Percentiles rank a stretch among this genome's conserved stretches.
phyloP scores from a whole-genome alignment of 2,329 filamentous ascomycete species.

The Aspergillus phoenicis region DNA sequence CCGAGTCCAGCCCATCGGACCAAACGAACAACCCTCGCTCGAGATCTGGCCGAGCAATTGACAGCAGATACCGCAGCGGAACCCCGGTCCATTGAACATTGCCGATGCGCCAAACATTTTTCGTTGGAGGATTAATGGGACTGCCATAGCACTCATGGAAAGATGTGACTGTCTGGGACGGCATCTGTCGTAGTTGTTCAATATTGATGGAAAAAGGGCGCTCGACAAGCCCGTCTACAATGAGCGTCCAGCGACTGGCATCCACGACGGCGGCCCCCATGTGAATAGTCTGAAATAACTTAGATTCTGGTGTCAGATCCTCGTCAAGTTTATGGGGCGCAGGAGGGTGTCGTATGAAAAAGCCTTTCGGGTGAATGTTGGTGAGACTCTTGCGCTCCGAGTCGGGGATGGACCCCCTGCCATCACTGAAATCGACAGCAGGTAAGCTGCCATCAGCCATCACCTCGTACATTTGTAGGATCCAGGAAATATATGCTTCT shows the following conservation, averaged over 20 bases:
- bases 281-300: not conserved
- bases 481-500: too few relatives aligned
- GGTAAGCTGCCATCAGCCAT: not conserved
- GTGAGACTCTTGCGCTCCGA: not conserved
- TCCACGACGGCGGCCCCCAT: not conserved
- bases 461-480: not conserved
- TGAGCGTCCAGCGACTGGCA: not conserved
- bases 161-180: not conserved
- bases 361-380: not conserved
- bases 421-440: not conserved
- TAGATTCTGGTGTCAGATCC: not conserved
- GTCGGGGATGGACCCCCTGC: not conserved
- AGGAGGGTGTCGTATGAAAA: not conserved
- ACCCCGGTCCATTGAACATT: not conserved
- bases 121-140: not conserved
- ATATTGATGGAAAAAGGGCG: not conserved
- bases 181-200: not conserved
- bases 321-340: not conserved
- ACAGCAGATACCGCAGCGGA: not conserved
- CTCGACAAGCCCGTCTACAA: not conserved
- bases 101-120: not conserved
- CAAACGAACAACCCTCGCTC: not conserved
- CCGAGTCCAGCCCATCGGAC: not conserved
- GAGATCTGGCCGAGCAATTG: not conserved
- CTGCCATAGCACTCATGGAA: not conserved